These are phyloP conservation scores for Phaeoacremonium minimum DNA, from an alignment of 2,329 filamentous ascomycete genomes.

Conservation along the genomic window DNA sequence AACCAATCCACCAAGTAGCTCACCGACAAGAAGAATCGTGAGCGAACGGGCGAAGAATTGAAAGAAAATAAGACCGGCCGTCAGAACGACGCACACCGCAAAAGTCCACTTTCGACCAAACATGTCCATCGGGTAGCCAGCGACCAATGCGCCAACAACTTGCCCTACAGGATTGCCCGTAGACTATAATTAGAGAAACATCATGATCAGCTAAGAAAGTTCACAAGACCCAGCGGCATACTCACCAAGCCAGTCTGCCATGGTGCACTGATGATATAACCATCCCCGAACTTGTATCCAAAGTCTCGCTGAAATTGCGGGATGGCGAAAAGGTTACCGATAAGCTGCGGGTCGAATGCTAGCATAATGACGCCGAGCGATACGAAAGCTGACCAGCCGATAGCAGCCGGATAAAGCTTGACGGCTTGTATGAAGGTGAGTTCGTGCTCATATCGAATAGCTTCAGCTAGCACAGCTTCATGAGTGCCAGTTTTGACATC, in stretches of 20 bases:
- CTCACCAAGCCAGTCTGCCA: constrained; percentile 46
- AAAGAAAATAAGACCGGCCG: constrained; percentile 52
- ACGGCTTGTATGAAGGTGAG: constrained; percentile 34
- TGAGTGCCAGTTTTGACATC: constrained; percentile 6
- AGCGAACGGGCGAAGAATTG: constrained; percentile 58
- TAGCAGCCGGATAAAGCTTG: constrained; percentile 38
- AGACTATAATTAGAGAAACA: no score
- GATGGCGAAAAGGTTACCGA: constrained; percentile 58
- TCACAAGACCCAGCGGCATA: no score
- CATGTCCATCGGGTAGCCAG: constrained; percentile 39
- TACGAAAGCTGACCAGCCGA: constrained; percentile 55
- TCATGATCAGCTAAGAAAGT: no score
- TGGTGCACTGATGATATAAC: constrained; percentile 33
- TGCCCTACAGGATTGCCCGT: constrained; percentile 55
- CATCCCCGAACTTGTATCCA: constrained; percentile 42
- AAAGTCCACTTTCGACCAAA: constrained; percentile 42
- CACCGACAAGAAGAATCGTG: constrained; percentile 51
- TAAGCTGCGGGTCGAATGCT: constrained; percentile 61
- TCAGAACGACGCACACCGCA: constrained; percentile 36
- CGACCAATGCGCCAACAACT: constrained; percentile 48
- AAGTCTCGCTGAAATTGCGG: constrained; percentile 55
- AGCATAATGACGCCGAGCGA: constrained; percentile 57
- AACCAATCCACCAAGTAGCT: constrained; percentile 57
- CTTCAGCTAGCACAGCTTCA: constrained; percentile 23
- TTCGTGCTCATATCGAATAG: constrained; percentile 32